Percentiles rank a stretch among this genome's conserved stretches.
These are phyloP conservation scores for Leccinum solheimii DNA, from an alignment of 1,284 basidiomycete genomes.

Conservation along the genomic window DNA sequence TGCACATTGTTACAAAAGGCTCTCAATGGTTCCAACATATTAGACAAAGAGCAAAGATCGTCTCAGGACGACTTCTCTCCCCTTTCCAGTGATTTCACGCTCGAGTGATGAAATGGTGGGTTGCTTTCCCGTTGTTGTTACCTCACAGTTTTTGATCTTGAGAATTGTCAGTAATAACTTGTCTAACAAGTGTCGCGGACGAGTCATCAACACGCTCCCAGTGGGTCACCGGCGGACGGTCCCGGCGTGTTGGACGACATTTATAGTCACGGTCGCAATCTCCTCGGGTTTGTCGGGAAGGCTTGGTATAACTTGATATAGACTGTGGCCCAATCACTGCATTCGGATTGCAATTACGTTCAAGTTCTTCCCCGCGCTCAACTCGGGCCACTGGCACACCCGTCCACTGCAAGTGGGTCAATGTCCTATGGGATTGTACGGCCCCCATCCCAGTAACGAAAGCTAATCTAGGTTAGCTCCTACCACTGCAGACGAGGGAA, in stretches of 20 bases:
- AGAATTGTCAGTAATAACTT: neutral
- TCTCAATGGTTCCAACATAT: too few relatives aligned
- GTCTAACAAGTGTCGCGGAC: neutral
- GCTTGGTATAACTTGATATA: neutral
- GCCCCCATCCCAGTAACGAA: neutral
- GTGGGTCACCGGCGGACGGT: neutral
- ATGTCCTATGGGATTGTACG: neutral
- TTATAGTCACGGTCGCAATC: neutral
- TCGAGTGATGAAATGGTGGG: neutral
- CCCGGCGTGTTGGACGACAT: neutral
- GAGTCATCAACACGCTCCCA: neutral
- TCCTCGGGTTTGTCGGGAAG: neutral
- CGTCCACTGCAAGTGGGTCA: too few relatives aligned
- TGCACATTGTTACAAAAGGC: neutral
- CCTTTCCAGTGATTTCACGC: neutral
- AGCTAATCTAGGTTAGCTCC: neutral
- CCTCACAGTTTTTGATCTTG: neutral
- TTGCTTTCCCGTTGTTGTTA: neutral
- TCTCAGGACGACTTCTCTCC: neutral
- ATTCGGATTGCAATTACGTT: neutral
- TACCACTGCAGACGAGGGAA: neutral
- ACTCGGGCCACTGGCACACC: neutral
- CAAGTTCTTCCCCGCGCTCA: neutral
- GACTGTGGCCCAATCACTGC: neutral
- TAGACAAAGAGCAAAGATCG: too few relatives aligned